Conservation (phyloP, 768 basidiomycete genomes). For the Suillus occidentalis region DNA sequence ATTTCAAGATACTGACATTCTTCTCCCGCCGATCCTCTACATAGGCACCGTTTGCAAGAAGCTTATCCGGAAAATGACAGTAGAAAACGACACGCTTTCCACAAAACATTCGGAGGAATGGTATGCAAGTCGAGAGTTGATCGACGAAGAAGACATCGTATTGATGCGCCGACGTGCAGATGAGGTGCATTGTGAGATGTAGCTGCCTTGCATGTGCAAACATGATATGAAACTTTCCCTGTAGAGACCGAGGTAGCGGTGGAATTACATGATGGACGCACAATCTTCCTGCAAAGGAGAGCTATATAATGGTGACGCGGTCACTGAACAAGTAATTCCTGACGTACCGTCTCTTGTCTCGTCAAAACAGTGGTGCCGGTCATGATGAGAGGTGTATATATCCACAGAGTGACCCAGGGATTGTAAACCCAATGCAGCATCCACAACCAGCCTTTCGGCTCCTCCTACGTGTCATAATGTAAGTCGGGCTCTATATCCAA, state of each 20-base stretch:
- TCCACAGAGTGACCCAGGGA: conserved; percentile 80
- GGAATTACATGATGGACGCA: conserved; percentile 69
- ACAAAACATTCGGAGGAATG: conserved; percentile 67
- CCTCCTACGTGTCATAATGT: conserved; percentile 58
- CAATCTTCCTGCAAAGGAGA: conserved; percentile 63
- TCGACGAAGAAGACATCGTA: conserved; percentile 94
- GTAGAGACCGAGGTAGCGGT: conserved; percentile 77
- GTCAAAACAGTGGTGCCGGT: conserved; percentile 85
- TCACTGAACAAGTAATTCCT: background rate
- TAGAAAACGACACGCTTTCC: conserved; percentile 92
- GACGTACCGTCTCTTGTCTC: conserved; percentile 85
- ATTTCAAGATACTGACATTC: conserved; percentile 56
- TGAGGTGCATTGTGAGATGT: conserved; percentile 71
- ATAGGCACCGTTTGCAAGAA: conserved; percentile 70
- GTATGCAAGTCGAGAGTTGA: conserved; percentile 91
- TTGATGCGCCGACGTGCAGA: conserved; percentile 41
- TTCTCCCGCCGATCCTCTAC: conserved; percentile 52
- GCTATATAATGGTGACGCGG: background rate
- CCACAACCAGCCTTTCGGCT: conserved; percentile 92
- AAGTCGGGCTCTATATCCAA: background rate
- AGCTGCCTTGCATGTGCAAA: conserved; percentile 89
- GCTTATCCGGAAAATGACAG: conserved; percentile 96
- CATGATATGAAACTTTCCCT: conserved; percentile 83
- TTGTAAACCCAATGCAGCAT: conserved; percentile 90
- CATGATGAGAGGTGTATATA: conserved; percentile 93